These are phyloP conservation scores for Apiospora saccharicola DNA, from an alignment of 2,329 filamentous ascomycete species.

Conservation along the genomic window DNA sequence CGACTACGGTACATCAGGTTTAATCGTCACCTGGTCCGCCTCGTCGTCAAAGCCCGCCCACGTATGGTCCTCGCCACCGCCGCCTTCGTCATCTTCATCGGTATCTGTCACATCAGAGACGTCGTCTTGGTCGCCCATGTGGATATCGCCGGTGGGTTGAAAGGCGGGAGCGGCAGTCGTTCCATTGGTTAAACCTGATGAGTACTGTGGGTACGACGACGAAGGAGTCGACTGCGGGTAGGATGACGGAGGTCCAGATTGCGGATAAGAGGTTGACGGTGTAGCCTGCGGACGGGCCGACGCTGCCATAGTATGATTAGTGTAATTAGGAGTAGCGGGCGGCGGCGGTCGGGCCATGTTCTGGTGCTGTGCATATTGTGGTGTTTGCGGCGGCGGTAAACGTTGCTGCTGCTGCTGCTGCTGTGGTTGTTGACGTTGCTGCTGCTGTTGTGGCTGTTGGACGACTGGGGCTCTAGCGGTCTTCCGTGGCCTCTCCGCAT, in stretches of 20 bases:
- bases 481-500: slow-evolving; percentile 34
- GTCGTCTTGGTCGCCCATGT: slow-evolving; percentile 21
- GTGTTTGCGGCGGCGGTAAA: not conserved
- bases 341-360: not conserved
- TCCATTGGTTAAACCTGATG: not conserved
- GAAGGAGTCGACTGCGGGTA: not conserved
- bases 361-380: not conserved
- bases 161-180: slow-evolving; percentile 22
- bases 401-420: not conserved
- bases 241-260: not conserved
- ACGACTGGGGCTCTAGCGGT: slow-evolving; percentile 20
- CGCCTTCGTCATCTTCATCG: not conserved
- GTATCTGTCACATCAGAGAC: slow-evolving; percentile 32
- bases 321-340: not conserved
- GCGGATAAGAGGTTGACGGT: not conserved
- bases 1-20: slow-evolving; percentile 30
- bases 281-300: not conserved
- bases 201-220: not conserved
- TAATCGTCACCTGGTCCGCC: slow-evolving; percentile 27
- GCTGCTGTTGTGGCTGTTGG: not conserved
- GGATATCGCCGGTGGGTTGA: not conserved
- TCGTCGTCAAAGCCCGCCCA: slow-evolving; percentile 32
- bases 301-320: not conserved
- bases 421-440: not conserved
- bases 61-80: slow-evolving; percentile 30